Percentiles rank a stretch among this genome's conserved stretches.
These are phyloP conservation scores for Allium fistulosum DNA, from an alignment of 106 monocot species.

Conservation along the genomic window DNA sequence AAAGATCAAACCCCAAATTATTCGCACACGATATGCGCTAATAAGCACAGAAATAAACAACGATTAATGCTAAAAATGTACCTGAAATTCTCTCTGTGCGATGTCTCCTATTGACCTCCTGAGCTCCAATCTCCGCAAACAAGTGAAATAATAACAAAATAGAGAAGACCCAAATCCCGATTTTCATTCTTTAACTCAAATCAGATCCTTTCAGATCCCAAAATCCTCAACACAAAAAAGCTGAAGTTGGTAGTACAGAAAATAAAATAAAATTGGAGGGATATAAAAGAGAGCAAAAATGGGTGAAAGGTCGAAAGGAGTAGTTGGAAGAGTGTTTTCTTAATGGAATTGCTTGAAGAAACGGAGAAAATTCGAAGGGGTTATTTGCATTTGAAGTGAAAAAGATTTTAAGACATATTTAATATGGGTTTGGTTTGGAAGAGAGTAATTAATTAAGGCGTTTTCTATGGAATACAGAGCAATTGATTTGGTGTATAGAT, in stretches of 20 bases:
- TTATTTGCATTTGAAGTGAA: too few relatives aligned
- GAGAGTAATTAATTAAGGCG: too few relatives aligned
- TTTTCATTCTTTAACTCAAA: constrained; percentile 5
- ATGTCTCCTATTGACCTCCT: constrained; percentile 16
- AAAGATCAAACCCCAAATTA: not conserved
- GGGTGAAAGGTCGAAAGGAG: constrained; percentile 5
- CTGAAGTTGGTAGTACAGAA: not conserved
- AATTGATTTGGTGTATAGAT: not conserved
- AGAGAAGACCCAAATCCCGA: constrained; percentile 20
- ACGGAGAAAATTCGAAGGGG: not conserved
- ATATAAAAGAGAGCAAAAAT: constrained; percentile 5
- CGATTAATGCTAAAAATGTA: not conserved
- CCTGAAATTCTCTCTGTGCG: constrained; percentile 61
- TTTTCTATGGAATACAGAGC: too few relatives aligned
- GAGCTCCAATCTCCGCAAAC: constrained; percentile 8
- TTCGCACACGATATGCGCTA: too few relatives aligned
- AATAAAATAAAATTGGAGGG: not conserved
- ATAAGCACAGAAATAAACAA: too few relatives aligned
- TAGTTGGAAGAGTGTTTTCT: constrained; percentile 14
- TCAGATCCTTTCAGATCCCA: not conserved
- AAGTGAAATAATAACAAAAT: constrained; percentile 17
- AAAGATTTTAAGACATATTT: too few relatives aligned
- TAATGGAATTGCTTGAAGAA: constrained; percentile 15
- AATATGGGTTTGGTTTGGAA: not conserved
- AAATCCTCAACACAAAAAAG: not conserved